Evolutionary conservation across 129 eudicot species (phyloP).

Genomic region (Chrysanthemum makinoi): DNA sequence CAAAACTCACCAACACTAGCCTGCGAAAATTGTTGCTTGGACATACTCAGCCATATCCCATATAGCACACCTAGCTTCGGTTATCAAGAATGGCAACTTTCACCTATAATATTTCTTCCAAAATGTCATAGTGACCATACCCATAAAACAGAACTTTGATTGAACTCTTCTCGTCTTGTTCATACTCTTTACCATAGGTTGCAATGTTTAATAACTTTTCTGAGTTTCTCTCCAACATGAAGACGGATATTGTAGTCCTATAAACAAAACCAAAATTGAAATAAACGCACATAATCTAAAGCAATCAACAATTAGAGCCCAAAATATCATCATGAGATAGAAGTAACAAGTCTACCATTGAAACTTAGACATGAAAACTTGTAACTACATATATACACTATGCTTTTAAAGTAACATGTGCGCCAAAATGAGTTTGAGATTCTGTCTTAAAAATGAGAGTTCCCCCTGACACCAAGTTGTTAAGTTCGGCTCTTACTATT

Average conservation of each 20-base stretch:
- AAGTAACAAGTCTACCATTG: background rate
- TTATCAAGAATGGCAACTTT: conserved; percentile 22
- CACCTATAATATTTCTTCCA: conserved; percentile 40
- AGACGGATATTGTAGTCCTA: conserved; percentile 76
- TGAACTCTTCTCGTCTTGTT: conserved; percentile 39
- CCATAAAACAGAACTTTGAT: conserved; percentile 79
- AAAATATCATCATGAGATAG: background rate
- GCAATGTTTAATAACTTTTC: conserved; percentile 51
- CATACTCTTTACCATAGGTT: conserved; percentile 80
- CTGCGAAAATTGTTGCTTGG: conserved; percentile 13
- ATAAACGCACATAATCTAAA: background rate
- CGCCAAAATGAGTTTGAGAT: background rate
- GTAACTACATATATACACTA: background rate
- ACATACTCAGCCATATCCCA: conserved; percentile 13
- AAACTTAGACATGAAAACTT: too few species aligned
- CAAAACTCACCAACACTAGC: conserved; percentile 6
- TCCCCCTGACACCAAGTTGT: background rate
- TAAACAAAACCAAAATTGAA: conserved; percentile 3
- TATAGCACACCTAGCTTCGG: conserved; percentile 26
- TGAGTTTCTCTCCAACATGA: conserved; percentile 56
- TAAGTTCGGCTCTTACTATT: background rate
- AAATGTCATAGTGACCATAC: conserved; percentile 82
- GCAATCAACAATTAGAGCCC: background rate
- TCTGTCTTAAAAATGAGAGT: background rate
- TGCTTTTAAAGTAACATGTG: background rate